Conservation (phyloP, 352 stramenopile genomes). For the Phytophthora vignae region DNA sequence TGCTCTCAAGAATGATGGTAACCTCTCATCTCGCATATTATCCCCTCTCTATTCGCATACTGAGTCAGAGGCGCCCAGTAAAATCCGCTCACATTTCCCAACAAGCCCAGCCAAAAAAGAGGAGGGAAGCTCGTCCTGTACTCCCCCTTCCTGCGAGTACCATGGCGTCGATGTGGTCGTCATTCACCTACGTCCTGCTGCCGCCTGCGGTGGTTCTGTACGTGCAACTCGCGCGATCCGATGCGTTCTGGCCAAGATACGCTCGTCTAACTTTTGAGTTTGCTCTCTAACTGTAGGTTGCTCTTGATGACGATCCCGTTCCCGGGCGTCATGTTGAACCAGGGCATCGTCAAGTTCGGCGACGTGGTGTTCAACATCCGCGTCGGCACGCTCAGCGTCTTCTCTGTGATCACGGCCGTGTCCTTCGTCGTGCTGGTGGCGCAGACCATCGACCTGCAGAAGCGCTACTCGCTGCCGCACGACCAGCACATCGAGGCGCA, state of each 20-base stretch:
- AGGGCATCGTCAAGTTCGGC: conserved; percentile 75
- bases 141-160: not conserved
- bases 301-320: conserved; percentile 85
- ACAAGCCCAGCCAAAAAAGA: conserved; percentile 6
- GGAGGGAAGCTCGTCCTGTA: not conserved
- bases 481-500: conserved; percentile 54
- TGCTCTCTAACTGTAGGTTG: conserved; percentile 45
- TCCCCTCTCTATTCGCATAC: not conserved
- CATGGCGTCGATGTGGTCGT: conserved; percentile 80
- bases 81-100: conserved; percentile 25
- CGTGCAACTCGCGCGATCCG: conserved; percentile 20
- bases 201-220: conserved; percentile 83
- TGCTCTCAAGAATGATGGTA: not conserved
- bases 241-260: not conserved
- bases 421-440: conserved; percentile 75
- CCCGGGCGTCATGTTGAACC: conserved; percentile 63
- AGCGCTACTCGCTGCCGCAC: conserved; percentile 58
- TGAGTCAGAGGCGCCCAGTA: conserved; percentile 4
- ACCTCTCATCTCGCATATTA: conserved; percentile 22
- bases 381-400: conserved; percentile 74
- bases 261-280: not conserved
- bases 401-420: conserved; percentile 78
- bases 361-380: conserved; percentile 82
- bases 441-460: conserved; percentile 84
- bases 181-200: conserved; percentile 81